Evolutionary conservation across 768 basidiomycete genomes (phyloP).

Genomic region (Inosperma sp.): DNA sequence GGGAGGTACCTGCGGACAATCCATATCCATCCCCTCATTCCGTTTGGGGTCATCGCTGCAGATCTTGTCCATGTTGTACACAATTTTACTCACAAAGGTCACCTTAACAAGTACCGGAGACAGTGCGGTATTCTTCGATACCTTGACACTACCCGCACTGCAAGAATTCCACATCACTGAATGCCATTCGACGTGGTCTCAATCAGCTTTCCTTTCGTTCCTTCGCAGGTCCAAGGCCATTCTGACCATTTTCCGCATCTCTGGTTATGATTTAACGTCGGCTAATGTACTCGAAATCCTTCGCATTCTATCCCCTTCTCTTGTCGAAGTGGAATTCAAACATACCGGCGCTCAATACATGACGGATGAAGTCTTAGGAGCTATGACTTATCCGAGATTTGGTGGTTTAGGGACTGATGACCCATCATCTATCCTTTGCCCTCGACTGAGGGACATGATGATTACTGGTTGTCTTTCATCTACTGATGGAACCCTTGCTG

Average conservation of each 20-base stretch:
- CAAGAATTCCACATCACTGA: background rate
- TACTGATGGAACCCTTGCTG: background rate
- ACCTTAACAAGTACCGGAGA: background rate
- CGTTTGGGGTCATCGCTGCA: background rate
- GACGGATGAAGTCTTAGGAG: background rate
- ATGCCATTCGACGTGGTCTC: background rate
- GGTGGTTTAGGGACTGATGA: background rate
- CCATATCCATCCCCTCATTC: background rate
- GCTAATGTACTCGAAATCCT: background rate
- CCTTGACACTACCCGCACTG: background rate
- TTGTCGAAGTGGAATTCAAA: too few species aligned
- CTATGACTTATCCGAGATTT: background rate
- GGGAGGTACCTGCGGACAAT: background rate
- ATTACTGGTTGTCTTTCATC: background rate
- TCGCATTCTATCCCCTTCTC: background rate
- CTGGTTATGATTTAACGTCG: background rate
- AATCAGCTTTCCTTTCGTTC: background rate
- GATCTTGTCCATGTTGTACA: background rate
- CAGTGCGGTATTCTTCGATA: background rate
- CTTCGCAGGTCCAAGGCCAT: background rate
- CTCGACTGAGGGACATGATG: background rate
- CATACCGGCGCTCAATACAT: too few species aligned
- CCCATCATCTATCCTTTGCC: background rate
- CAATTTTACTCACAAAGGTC: background rate
- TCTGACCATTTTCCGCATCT: background rate